Percentiles rank a stretch among this genome's conserved stretches.
Evolutionary conservation across 352 stramenopile genomes (phyloP).

Genomic region (Globisporangium emineosum): DNA sequence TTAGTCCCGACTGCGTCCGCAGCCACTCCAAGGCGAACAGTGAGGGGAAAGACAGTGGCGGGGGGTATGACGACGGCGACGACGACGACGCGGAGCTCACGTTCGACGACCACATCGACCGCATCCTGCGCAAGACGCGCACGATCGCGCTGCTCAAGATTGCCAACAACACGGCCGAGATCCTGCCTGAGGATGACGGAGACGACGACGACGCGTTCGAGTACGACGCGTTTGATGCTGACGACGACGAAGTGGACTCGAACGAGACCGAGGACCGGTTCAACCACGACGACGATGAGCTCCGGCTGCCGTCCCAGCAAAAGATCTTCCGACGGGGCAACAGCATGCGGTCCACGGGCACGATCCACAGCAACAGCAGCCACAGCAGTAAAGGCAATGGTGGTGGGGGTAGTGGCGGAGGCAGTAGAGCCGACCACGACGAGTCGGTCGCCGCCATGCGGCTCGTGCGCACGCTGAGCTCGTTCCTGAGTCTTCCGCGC

Average conservation of each 20-base stretch:
- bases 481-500: constrained; percentile 62
- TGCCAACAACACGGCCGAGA: constrained; percentile 66
- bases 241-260: constrained; percentile 11
- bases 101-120: constrained; percentile 69
- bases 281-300: neutral
- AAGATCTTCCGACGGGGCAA: constrained; percentile 31
- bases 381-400: constrained; percentile 2
- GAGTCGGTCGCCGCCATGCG: constrained; percentile 41
- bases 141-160: constrained; percentile 70
- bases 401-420: constrained; percentile 8
- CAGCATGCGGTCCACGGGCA: constrained; percentile 23
- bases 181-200: constrained; percentile 41
- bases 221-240: constrained; percentile 1
- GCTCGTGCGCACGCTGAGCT: constrained; percentile 58
- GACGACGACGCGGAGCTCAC: constrained; percentile 23
- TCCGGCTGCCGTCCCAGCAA: constrained; percentile 9
- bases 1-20: neutral
- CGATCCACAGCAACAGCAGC: neutral
- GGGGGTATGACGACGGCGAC: constrained; percentile 2
- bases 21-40: neutral
- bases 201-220: constrained; percentile 20
- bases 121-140: constrained; percentile 57
- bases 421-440: constrained; percentile 10
- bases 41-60: neutral
- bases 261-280: constrained; percentile 17